Evolutionary conservation across 768 basidiomycete genomes (phyloP).

Genomic region (Suillus plorans): DNA sequence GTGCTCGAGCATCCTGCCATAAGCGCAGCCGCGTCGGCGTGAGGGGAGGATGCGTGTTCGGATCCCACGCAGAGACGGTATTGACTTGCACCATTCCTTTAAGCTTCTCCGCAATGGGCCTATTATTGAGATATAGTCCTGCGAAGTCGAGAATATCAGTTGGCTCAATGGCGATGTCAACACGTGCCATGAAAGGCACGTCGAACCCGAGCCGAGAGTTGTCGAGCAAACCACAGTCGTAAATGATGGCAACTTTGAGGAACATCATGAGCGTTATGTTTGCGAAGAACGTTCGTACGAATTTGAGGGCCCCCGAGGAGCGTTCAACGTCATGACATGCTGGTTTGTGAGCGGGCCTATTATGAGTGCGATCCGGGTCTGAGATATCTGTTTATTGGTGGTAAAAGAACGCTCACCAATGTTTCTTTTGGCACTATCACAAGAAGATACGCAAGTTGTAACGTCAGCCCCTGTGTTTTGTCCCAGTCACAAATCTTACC

Average conservation of each 20-base stretch:
- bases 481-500: neutral
- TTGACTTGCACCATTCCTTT: slow-evolving; percentile 19
- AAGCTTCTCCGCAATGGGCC: slow-evolving; percentile 4
- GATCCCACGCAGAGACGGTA: neutral
- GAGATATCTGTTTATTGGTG: neutral
- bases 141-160: slow-evolving; percentile 4
- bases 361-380: neutral
- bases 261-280: slow-evolving; percentile 9
- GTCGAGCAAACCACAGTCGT: slow-evolving; percentile 13
- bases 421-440: slow-evolving; percentile 16
- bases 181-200: slow-evolving; percentile 15
- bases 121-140: slow-evolving; percentile 13
- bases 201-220: slow-evolving; percentile 14
- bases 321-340: slow-evolving; percentile 13
- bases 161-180: slow-evolving; percentile 18
- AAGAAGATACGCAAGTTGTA: neutral
- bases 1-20: slow-evolving; percentile 11
- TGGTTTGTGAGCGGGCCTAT: slow-evolving; percentile 16
- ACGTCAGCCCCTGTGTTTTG: neutral
- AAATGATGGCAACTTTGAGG: slow-evolving; percentile 15
- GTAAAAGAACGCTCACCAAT: slow-evolving; percentile 11
- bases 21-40: slow-evolving; percentile 8
- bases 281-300: slow-evolving; percentile 11
- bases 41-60: slow-evolving; percentile 9
- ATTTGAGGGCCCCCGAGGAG: slow-evolving; percentile 16